Evolutionary conservation across 768 basidiomycete species (phyloP).

Genomic region (Kwoniella pini): DNA sequence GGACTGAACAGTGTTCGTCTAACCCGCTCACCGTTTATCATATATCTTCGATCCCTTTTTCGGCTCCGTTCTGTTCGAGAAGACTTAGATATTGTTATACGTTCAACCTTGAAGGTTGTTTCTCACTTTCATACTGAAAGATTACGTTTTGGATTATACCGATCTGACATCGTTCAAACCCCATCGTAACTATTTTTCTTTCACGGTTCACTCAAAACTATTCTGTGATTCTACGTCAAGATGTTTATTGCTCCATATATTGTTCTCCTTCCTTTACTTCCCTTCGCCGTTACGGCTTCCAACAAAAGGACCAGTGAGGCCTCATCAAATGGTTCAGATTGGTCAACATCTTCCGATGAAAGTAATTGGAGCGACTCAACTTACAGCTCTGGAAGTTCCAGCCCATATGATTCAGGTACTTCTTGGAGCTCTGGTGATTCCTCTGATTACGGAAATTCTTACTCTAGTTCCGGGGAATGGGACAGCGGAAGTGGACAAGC

Average conservation of each 20-base stretch:
- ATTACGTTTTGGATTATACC: too few relatives aligned
- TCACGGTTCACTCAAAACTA: too few relatives aligned
- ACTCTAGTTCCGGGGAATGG: background rate
- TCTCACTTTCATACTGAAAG: background rate
- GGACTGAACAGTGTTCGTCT: conserved; percentile 18
- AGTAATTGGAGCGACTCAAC: too few relatives aligned
- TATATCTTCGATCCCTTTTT: background rate
- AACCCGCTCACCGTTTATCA: conserved; percentile 14
- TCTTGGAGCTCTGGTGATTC: background rate
- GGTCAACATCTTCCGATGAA: background rate
- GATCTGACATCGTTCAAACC: background rate
- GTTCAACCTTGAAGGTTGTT: background rate
- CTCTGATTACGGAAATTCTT: background rate
- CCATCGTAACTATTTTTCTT: too few relatives aligned
- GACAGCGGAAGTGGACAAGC: background rate
- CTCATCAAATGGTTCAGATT: background rate
- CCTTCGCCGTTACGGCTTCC: background rate
- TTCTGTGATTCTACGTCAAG: too few relatives aligned
- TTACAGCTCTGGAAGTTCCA: background rate
- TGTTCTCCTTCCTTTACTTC: background rate
- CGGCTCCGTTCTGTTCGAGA: conserved; percentile 15
- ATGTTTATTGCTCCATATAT: background rate
- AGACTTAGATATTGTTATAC: conserved; percentile 1
- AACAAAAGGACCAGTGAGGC: background rate
- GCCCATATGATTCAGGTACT: background rate